These are phyloP conservation scores for Arthrobotrys conoides DNA, from an alignment of 2,329 filamentous ascomycete genomes.

Conservation along the genomic window DNA sequence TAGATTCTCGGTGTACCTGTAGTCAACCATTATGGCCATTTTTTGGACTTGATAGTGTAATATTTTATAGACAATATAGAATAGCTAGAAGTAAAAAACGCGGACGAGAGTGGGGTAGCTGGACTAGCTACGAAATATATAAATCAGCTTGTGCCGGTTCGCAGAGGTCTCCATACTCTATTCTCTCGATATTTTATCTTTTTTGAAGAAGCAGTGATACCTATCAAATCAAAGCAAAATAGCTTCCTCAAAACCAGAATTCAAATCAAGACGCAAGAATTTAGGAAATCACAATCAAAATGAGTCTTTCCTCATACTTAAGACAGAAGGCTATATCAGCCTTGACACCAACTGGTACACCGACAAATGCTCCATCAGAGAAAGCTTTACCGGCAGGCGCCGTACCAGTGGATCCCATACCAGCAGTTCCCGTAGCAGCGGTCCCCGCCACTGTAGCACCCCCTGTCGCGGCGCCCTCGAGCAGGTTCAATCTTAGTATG, in stretches of 20 bases:
- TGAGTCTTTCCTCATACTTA: conserved; percentile 35
- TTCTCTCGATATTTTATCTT: conserved; percentile 26
- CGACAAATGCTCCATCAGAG: too few species aligned
- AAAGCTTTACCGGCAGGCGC: not conserved
- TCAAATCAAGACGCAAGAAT: conserved; percentile 13
- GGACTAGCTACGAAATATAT: conserved; percentile 15
- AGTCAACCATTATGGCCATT: conserved; percentile 15
- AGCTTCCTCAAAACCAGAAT: conserved; percentile 9
- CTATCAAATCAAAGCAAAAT: not conserved
- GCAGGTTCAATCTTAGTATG: conserved; percentile 31
- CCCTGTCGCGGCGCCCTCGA: conserved; percentile 7
- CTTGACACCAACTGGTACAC: conserved; percentile 46
- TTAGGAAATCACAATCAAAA: conserved; percentile 22
- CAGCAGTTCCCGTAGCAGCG: not conserved
- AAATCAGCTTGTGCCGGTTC: conserved; percentile 16
- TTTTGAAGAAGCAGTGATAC: not conserved
- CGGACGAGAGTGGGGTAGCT: not conserved
- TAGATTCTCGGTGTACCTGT: conserved; percentile 24
- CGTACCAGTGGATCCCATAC: conserved; percentile 3
- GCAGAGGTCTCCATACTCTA: not conserved
- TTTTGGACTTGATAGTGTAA: conserved; percentile 5
- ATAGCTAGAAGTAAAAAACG: not conserved
- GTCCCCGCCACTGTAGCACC: conserved; percentile 19
- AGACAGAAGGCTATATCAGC: conserved; percentile 47
- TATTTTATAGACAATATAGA: not conserved